Evolutionary conservation across 225 moss, liverwort and hornwort genomes (phyloP).

Genomic region (Bryoerythrophyllum caledonicum): DNA sequence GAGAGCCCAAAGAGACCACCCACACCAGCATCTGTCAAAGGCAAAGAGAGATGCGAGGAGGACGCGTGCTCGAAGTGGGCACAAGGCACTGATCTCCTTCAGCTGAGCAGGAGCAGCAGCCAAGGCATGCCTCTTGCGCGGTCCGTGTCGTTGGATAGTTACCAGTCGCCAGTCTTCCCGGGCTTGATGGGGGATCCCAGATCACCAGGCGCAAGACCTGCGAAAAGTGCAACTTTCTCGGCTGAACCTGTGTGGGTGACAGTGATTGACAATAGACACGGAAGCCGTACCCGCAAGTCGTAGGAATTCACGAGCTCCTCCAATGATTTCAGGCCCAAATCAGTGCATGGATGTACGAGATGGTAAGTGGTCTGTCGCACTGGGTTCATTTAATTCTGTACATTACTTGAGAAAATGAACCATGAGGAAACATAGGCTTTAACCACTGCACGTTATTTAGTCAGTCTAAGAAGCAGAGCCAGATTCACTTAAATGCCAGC

Average conservation of each 20-base stretch:
- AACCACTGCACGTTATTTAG: neutral
- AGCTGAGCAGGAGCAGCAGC: neutral
- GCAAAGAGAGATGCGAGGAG: conserved; percentile 40
- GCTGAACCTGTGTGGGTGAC: conserved; percentile 40
- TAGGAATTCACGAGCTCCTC: neutral
- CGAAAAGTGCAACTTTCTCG: conserved; percentile 7
- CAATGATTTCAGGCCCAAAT: neutral
- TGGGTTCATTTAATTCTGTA: neutral
- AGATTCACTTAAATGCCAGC: neutral
- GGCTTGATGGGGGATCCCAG: conserved; percentile 4
- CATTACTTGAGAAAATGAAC: neutral
- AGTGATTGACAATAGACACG: conserved; percentile 45
- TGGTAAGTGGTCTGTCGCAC: neutral
- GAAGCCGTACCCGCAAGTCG: conserved; percentile 15
- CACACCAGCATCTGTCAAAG: conserved; percentile 24
- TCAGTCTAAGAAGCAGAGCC: neutral
- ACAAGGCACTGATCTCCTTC: conserved; percentile 19
- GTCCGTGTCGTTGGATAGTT: conserved; percentile 38
- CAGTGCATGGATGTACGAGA: neutral
- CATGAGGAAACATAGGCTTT: neutral
- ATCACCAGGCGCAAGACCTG: conserved; percentile 19
- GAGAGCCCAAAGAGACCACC: conserved; percentile 8
- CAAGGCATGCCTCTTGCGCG: conserved; percentile 30
- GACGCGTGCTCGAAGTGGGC: conserved; percentile 35
- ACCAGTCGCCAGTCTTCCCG: conserved; percentile 14